Evolutionary conservation across 2,329 filamentous ascomycete genomes (phyloP), one percentile per base, ranked within the genome.

Genomic region (Fusarium continuum): DNA sequence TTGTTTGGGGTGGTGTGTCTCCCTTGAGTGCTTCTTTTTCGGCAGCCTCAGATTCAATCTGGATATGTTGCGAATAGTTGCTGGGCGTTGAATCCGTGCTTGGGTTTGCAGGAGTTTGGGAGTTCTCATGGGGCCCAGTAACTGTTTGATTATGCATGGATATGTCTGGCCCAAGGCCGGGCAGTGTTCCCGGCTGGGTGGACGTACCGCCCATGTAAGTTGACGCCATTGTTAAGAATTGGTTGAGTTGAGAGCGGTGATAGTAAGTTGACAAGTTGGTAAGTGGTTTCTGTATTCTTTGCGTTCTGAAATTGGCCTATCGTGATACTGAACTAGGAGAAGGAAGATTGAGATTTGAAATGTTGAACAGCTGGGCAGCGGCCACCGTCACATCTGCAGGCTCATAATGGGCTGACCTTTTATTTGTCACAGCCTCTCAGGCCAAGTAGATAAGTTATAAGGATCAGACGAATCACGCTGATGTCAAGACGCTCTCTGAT

Each of bases 61-160:
- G 55, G 45, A 25, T 43, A 4, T 22, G 25, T 22, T 34, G 22
- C 2, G 50, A 36, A 9, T 51, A 47, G 6, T 39, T 51, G 10
- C 32, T 44, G 8, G 44, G 10, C 0, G 52, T 61, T 2, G 58
- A 58, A 8, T 41, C 54, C 22, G 41, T 36, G 3, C 38, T 53
- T 25, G 49, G 14, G 13, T 31, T 44, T 13, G 60, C 17, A 5
- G 44, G 34, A 8, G 43, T 25, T 8, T 60, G 53, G 9, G 31
- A 3, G 10, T 38, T 28, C 5, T 11, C 9, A 6, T 31, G 26
- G 8, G 25, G 14, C 6, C 4, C 31, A 32, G 35, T 22, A 8
- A 31, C 6, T 22, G 22, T 8, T 19, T 46, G 39, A 6, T 25
- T 20, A 6, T 56, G 31, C 5, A 6, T 8, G 7, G 25, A 36